Evolutionary conservation across 305 asterid genomes (phyloP).

Genomic region (Striga hermonthica): DNA sequence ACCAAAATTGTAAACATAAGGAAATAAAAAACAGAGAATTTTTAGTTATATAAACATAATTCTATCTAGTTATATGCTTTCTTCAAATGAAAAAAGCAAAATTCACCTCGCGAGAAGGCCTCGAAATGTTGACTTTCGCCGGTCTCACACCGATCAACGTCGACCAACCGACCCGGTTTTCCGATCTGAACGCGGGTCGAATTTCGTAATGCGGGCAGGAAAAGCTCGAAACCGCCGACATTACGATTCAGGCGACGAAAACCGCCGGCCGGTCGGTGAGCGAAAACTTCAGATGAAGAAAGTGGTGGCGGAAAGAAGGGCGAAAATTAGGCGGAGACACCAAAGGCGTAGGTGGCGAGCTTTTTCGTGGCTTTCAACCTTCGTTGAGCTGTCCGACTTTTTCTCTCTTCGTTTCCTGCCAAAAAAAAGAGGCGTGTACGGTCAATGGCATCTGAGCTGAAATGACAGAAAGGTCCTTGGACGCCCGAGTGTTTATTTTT

Average conservation of each 20-base stretch:
- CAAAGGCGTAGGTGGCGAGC: constrained; percentile 30
- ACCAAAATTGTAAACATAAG: neutral
- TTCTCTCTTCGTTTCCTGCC: constrained; percentile 35
- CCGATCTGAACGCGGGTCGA: constrained; percentile 40
- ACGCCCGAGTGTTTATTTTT: neutral
- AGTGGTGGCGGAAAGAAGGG: constrained; percentile 25
- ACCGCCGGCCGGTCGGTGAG: constrained; percentile 10
- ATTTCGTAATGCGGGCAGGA: constrained; percentile 40
- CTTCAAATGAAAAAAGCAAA: neutral
- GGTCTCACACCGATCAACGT: constrained; percentile 33
- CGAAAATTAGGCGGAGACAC: constrained; percentile 39
- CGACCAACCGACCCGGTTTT: constrained; percentile 26
- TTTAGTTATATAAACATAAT: constrained; percentile 17
- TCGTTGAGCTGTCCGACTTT: neutral
- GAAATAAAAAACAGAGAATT: neutral
- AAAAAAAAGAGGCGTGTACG: constrained; percentile 22
- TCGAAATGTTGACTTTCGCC: constrained; percentile 23
- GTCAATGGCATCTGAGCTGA: constrained; percentile 11
- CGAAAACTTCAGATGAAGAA: constrained; percentile 14
- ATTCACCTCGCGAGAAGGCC: constrained; percentile 36
- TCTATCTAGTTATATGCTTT: neutral
- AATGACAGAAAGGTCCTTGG: constrained; percentile 34
- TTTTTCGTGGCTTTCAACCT: constrained; percentile 21
- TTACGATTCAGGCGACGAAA: constrained; percentile 29
- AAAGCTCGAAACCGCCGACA: constrained; percentile 43